phyloP scores from a whole-genome alignment of 2,329 filamentous ascomycete species.

The Penicillium sp. region DNA sequence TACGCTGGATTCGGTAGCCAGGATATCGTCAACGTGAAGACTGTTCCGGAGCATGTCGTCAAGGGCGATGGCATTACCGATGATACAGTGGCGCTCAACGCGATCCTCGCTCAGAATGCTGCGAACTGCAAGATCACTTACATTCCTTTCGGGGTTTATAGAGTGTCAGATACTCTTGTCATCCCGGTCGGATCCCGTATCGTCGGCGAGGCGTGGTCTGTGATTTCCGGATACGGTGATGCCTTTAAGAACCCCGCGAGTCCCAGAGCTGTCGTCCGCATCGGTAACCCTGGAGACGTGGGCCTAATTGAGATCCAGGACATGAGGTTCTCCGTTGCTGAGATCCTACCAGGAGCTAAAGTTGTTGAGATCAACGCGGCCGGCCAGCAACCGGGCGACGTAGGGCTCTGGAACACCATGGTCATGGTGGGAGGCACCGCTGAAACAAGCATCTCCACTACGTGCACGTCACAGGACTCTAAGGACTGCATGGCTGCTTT shows the following conservation, averaged over 20 bases:
- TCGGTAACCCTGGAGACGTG: constrained; percentile 55
- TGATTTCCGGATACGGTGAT: constrained; percentile 52
- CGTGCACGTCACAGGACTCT: constrained; percentile 40
- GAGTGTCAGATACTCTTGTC: constrained; percentile 50
- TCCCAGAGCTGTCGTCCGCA: constrained; percentile 53
- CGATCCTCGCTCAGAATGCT: constrained; percentile 35
- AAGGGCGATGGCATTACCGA: constrained; percentile 48
- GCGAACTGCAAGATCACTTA: constrained; percentile 35
- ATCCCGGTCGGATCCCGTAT: constrained; percentile 54
- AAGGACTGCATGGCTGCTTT: constrained; percentile 53
- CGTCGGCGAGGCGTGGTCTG: constrained; percentile 58
- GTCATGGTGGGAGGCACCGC: constrained; percentile 52
- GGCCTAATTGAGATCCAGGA: constrained; percentile 56
- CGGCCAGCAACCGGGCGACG: constrained; percentile 49
- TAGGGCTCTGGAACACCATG: constrained; percentile 54
- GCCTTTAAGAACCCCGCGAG: constrained; percentile 48
- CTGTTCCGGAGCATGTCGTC: constrained; percentile 42
- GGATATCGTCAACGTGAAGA: constrained; percentile 52
- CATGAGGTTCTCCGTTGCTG: constrained; percentile 55
- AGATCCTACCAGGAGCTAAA: constrained; percentile 48
- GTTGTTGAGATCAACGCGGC: constrained; percentile 57
- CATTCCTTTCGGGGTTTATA: constrained; percentile 40
- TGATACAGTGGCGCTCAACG: constrained; percentile 42
- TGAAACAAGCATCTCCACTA: constrained; percentile 42
- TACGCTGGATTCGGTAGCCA: constrained; percentile 46